These are phyloP conservation scores for Alternaria sp. DNA, from an alignment of 2,329 filamentous ascomycete species.

Conservation along the genomic window DNA sequence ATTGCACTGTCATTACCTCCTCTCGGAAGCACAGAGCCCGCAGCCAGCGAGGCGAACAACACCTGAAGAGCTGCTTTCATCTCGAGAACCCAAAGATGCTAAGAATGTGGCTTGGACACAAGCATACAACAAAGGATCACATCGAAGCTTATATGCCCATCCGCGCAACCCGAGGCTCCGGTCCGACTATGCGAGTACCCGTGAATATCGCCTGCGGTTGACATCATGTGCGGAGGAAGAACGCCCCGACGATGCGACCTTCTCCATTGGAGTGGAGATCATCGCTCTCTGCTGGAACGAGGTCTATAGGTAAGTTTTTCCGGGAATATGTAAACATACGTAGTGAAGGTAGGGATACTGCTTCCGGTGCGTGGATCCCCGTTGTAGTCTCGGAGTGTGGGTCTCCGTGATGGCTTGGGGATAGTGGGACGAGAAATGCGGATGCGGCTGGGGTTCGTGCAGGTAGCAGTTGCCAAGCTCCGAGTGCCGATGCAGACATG, in stretches of 20 bases:
- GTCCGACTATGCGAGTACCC: not conserved
- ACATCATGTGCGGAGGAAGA: slow-evolving; percentile 18
- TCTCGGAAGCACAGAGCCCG: slow-evolving; percentile 14
- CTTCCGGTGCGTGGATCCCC: not conserved
- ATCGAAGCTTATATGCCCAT: slow-evolving; percentile 17
- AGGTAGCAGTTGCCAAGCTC: not conserved
- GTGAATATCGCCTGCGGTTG: not conserved
- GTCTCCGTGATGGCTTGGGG: not conserved
- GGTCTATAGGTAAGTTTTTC: not conserved
- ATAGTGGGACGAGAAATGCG: not conserved
- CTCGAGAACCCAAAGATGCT: not conserved
- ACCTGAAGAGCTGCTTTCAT: slow-evolving; percentile 24
- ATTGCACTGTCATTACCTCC: slow-evolving; percentile 24
- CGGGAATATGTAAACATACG: not conserved
- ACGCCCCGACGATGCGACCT: slow-evolving; percentile 1
- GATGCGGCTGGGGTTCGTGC: not conserved
- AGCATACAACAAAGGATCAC: not conserved
- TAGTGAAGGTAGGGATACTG: not conserved
- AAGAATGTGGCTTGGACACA: not conserved
- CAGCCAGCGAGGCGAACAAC: slow-evolving; percentile 23
- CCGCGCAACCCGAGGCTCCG: slow-evolving; percentile 4
- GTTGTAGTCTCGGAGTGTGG: not conserved
- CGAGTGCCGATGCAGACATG: not conserved
- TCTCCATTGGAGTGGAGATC: slow-evolving; percentile 4
- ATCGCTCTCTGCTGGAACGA: slow-evolving; percentile 1